These are phyloP conservation scores for Raddia guianensis DNA, from an alignment of 176 grass and related monocot species.

Conservation along the genomic window DNA sequence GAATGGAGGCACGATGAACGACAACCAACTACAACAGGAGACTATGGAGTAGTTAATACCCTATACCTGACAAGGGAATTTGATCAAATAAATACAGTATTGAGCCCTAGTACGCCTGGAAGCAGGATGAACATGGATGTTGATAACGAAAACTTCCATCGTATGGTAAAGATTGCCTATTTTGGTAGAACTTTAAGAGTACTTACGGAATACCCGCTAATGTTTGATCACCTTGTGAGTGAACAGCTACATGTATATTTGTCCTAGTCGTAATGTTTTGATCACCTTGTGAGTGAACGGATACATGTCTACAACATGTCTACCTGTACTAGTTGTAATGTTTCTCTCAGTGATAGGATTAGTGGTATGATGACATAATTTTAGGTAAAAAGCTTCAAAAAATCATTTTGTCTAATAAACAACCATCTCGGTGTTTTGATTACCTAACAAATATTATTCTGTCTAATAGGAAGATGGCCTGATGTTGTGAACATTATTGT, in stretches of 20 bases:
- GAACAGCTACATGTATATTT: not conserved
- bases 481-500: not conserved
- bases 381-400: not conserved
- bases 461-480: not conserved
- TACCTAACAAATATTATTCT: not conserved
- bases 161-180: conserved; percentile 48
- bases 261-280: not conserved
- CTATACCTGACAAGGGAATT: conserved; percentile 58
- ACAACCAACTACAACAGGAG: conserved; percentile 62
- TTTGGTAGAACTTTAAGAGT: conserved; percentile 17
- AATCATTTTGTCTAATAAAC: no score
- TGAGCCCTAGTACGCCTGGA: conserved; percentile 61
- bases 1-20: conserved; percentile 89
- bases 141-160: conserved; percentile 66
- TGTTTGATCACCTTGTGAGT: not conserved
- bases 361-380: not conserved
- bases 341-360: not conserved
- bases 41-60: conserved; percentile 88
- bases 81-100: conserved; percentile 53
- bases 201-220: conserved; percentile 14
- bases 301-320: not conserved
- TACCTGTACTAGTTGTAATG: not conserved
- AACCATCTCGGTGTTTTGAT: not conserved
- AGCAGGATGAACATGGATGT: conserved; percentile 75
- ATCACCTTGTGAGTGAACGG: not conserved